Evolutionary conservation across 441 rosid species (phyloP), one percentile per base, ranked within the genome.

Genomic region (Macaranga tanarius): DNA sequence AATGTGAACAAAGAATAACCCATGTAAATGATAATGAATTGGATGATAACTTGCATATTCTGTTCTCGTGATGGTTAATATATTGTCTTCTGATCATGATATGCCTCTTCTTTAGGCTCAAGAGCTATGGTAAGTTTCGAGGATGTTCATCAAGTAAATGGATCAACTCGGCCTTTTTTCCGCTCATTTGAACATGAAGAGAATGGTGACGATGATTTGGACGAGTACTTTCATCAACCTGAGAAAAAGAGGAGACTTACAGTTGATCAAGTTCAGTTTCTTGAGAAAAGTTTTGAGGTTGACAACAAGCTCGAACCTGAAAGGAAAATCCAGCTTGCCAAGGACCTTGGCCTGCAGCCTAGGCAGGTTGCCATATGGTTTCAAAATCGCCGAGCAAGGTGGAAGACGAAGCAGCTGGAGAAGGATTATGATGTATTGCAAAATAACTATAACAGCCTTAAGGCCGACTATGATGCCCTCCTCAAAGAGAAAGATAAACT

Each of bases 221-320:
- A 88, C 7, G 90, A 84, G 52, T 88, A 85, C 44, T 81, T 88
- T 65, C 92, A 81, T 65, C 92, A 84, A 67, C 87, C 91, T 7
- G 92, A 83, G 65, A 90, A 88, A 87, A 90, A 90, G 75, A 82
- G 88, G 70, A 83, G 91, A 58, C 85, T 90, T 0, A 62, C 77
- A 2, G 81, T 77, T 3, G 85, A 86, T 56, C 95, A 90, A 76
- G 91, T 90, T 54, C 87, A 82, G 74, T 86, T 85, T 68, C 91
- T 90, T 7, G 95, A 90, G 76, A 85, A 83, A 72, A 85, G 89
- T 73, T 90, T 90, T 65, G 92, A 87, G 74, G 84, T 75, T 1
- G 95, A 90, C 69, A 88, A 90, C 86, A 90, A 88, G 82, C 92
- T 90, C 19, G 91, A 90, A 75, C 92, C 95, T 1, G 91, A 90